phyloP scores from a whole-genome alignment of 2,329 filamentous ascomycete species.

The Nemania serpens region DNA sequence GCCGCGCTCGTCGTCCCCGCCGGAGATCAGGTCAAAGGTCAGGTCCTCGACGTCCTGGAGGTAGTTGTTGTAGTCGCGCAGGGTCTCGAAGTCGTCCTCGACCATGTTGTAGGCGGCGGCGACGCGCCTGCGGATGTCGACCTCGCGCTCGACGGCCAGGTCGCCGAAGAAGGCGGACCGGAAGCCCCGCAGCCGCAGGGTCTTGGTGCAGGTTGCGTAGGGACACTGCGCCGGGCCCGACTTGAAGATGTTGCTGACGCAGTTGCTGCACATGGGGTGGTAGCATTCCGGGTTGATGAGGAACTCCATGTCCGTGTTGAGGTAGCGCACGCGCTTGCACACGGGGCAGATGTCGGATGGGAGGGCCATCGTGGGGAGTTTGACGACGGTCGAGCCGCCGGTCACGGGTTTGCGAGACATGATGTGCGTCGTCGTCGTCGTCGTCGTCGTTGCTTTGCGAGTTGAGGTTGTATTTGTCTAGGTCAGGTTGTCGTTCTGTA shows the following conservation, averaged over 20 bases:
- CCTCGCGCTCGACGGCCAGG: constrained; percentile 85
- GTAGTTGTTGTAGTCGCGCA: constrained; percentile 89
- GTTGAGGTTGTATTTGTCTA: no score
- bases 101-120: constrained; percentile 82
- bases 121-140: constrained; percentile 85
- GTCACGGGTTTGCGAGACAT: constrained; percentile 47
- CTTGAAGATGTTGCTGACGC: constrained; percentile 92
- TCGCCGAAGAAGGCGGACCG: constrained; percentile 89
- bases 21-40: constrained; percentile 83
- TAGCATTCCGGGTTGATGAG: constrained; percentile 98
- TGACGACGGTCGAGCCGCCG: constrained; percentile 28
- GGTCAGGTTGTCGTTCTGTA: no score
- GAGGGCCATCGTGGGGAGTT: constrained; percentile 32
- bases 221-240: constrained; percentile 91
- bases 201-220: constrained; percentile 84
- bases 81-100: constrained; percentile 87
- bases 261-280: constrained; percentile 97
- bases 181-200: constrained; percentile 83
- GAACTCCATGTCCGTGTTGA: constrained; percentile 92
- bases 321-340: constrained; percentile 95
- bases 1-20: constrained; percentile 65
- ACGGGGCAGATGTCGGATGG: constrained; percentile 84
- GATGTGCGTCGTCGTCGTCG: no score
- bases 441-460: no score
- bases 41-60: constrained; percentile 90